phyloP scores from a whole-genome alignment of 1,284 basidiomycete genomes.

The Boletus sp. region DNA sequence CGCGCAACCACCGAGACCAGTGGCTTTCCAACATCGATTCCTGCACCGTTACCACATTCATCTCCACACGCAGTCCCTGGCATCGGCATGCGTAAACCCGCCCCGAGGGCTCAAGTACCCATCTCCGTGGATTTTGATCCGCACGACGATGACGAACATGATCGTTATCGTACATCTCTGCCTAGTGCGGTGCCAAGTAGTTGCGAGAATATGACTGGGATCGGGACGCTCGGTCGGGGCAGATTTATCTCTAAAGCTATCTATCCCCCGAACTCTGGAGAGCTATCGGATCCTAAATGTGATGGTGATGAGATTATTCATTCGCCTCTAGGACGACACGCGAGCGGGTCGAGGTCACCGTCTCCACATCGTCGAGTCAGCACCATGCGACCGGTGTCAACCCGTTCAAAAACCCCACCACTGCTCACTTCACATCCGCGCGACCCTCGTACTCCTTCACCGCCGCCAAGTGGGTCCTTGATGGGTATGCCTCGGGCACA shows the following conservation, averaged over 20 bases:
- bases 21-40: slow-evolving; percentile 16
- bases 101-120: slow-evolving; percentile 58
- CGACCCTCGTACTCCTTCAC: slow-evolving; percentile 27
- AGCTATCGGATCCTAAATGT: slow-evolving; percentile 6
- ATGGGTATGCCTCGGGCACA: slow-evolving; percentile 17
- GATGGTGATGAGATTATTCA: slow-evolving; percentile 16
- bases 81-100: slow-evolving; percentile 48
- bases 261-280: slow-evolving; percentile 13
- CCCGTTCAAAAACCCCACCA: slow-evolving; percentile 35
- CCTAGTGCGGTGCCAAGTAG: slow-evolving; percentile 50
- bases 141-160: slow-evolving; percentile 34
- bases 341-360: slow-evolving; percentile 25
- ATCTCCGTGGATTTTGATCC: slow-evolving; percentile 49
- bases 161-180: slow-evolving; percentile 40
- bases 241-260: slow-evolving; percentile 25
- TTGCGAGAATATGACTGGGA: slow-evolving; percentile 57
- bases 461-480: slow-evolving; percentile 17
- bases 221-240: slow-evolving; percentile 44
- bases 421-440: slow-evolving; percentile 29
- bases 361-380: slow-evolving; percentile 29
- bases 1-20: slow-evolving; percentile 25
- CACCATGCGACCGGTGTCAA: slow-evolving; percentile 28
- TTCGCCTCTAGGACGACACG: slow-evolving; percentile 16
- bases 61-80: slow-evolving; percentile 27
- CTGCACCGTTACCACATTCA: slow-evolving; percentile 19